Conservation (phyloP, 2,329 filamentous ascomycete species). For the Sordariomycetes sp. region DNA sequence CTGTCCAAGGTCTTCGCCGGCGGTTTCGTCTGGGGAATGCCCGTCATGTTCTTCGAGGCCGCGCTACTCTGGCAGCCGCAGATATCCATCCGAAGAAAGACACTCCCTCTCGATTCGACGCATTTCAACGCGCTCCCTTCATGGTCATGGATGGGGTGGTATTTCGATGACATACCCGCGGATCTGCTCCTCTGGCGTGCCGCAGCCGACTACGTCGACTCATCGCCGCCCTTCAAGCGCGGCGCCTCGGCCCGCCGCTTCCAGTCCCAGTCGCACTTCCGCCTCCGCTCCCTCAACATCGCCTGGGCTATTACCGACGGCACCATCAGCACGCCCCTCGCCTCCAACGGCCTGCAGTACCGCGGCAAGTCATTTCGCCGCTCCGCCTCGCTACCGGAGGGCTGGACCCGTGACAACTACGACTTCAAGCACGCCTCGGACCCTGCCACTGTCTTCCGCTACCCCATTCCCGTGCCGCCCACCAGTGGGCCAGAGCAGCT, state of each 20-base stretch:
- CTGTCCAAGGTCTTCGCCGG: constrained; percentile 25
- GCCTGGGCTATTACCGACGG: constrained; percentile 26
- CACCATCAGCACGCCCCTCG: constrained; percentile 17
- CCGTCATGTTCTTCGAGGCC: constrained; percentile 29
- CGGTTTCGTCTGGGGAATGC: constrained; percentile 31
- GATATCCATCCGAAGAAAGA: constrained; percentile 22
- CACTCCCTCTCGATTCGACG: constrained; percentile 2
- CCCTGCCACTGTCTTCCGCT: constrained; percentile 22
- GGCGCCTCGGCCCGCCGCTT: constrained; percentile 19
- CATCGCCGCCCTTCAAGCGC: constrained; percentile 16
- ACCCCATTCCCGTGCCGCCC: constrained; percentile 22
- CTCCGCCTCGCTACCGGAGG: constrained; percentile 19
- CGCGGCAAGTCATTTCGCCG: constrained; percentile 22
- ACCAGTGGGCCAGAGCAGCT: constrained; percentile 1
- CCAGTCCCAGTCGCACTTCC: constrained; percentile 21
- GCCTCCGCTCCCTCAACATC: constrained; percentile 20
- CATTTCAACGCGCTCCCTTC: constrained; percentile 18
- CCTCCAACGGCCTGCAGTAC: constrained; percentile 22
- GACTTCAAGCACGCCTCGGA: constrained; percentile 27
- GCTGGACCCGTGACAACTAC: constrained; percentile 22
- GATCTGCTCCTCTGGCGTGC: constrained; percentile 28
- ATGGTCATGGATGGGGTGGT: constrained; percentile 35
- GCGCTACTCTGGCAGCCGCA: constrained; percentile 30
- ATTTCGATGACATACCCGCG: constrained; percentile 27
- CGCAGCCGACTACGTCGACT: constrained; percentile 27